Percentiles rank a stretch among this genome's conserved stretches.
Conservation (phyloP, 2,329 filamentous ascomycete species). For the Capronia coronata region DNA sequence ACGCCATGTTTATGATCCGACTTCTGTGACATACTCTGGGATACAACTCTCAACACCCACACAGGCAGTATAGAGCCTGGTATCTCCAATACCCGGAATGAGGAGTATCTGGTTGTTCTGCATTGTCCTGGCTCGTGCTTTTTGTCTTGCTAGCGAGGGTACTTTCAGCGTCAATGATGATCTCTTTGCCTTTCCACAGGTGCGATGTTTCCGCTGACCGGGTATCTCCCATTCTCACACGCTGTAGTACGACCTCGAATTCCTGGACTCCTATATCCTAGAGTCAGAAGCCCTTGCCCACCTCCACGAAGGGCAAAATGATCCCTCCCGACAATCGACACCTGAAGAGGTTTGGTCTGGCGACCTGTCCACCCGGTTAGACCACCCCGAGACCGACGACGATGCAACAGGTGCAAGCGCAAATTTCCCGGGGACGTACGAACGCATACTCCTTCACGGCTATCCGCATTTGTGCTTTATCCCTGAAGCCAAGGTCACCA, state of each 20-base stretch:
- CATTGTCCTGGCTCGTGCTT: neutral
- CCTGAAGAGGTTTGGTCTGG: neutral
- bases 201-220: constrained; percentile 38
- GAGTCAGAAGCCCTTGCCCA: constrained; percentile 19
- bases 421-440: constrained; percentile 32
- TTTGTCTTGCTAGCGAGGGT: constrained; percentile 45
- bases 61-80: too few relatives aligned
- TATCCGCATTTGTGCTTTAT: constrained; percentile 78
- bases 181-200: constrained; percentile 77
- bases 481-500: constrained; percentile 58
- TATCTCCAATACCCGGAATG: constrained; percentile 7
- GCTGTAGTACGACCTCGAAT: constrained; percentile 70
- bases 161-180: constrained; percentile 84
- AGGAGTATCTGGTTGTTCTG: constrained; percentile 1
- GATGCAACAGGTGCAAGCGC: constrained; percentile 14
- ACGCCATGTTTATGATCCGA: too few relatives aligned
- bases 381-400: constrained; percentile 27
- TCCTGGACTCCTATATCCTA: constrained; percentile 56
- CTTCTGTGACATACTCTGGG: too few relatives aligned
- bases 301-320: constrained; percentile 8
- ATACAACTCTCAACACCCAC: too few relatives aligned
- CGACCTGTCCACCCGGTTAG: constrained; percentile 13
- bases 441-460: constrained; percentile 65
- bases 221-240: constrained; percentile 6
- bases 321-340: neutral